Evolutionary conservation across 2,329 filamentous ascomycete genomes (phyloP), one percentile per base, ranked within the genome.

Genomic region (Graphium sp.): DNA sequence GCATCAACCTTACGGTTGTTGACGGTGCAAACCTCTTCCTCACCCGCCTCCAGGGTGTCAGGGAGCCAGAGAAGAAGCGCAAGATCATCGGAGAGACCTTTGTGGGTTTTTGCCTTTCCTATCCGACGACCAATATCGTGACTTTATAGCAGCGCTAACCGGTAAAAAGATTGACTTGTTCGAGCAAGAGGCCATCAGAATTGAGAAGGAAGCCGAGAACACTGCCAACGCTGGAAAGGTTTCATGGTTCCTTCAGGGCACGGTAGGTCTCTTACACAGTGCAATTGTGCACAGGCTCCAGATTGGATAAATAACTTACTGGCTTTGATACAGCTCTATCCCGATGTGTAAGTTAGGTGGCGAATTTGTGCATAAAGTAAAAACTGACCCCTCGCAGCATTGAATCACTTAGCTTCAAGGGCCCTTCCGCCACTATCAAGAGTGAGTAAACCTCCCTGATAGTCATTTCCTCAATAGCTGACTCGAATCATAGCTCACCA

Each of bases 1-100:
- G 81, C 2, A 91, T 95, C 51, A 89, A 93, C 50, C 62, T 95
- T 3, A 92, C 81, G 0, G 76, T 95, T 17, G 71, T 91, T 2
- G 79, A 95, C 46, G 84, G 72, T 1, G 65, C 66, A 7, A 62
- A 91, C 35, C 58, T 67, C 16, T 95, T 95, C 60, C 60, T 94
- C n/a, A 56, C 57, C 18, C 63, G 73, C 15, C 70, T 95, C 1
- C 66, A 70, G 38, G 87, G 83, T 12, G 69, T 93, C 16, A 58
- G 56, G 0, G 82, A 74, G 18, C 85, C 87, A 0, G 85, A 95
- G 54, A 68, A 68, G 46, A 94, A 93, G 64, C 66, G 85, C 31
- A 93, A 92, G 56, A 74, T 94, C 41, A 94, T 94, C 35, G 85
- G 84, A 32, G 68, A 63, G 36, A 80, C 26, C 68, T 23, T 63